Evolutionary conservation across 1,284 basidiomycete species (phyloP), one percentile per base, ranked within the genome.

Genomic region (Filobasidium uniguttulatum): DNA sequence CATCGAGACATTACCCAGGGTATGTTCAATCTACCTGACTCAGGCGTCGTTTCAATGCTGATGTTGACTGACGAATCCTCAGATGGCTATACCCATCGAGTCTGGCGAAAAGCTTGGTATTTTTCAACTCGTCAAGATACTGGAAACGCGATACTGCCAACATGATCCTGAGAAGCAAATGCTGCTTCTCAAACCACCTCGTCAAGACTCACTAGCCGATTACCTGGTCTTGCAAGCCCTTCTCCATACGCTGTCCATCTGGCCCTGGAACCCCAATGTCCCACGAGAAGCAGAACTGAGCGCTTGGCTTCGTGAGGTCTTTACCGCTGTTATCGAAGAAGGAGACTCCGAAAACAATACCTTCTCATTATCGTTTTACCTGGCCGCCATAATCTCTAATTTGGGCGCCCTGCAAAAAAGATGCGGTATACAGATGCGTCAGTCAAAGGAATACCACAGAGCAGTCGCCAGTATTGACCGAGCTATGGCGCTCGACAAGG

Each of bases 111-210:
- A 43, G 23, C 40, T 98, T 48, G 94, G 94, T 3, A 75, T 96
- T 14, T 98, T 97, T 70, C 88, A 94, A 62, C 77, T 98, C 25
- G 83, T 96, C 73, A 97, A 96, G 71, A 77, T 98, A 26, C 96
- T 94, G 71, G 70, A 73, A 37, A 75, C 86, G n/a, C 78, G 83
- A 40, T 90, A 85, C 66, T 97, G 91, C 64, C 87, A 91, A 62
- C 83, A 88, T 14, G 83, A 85, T 1, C 80, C 83, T 61, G 79
- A 83, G 52, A 71, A 75, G 17, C 80, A 79, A 50, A 79, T 82
- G 59, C 86, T 90, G 62, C 74, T 89, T 3, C 86, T 90, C 64
- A 75, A 73, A 15, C 14, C 26, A 15, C 40, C 40, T 8, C 23
- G 8, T 15, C 40, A 43, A 19, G 25, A 31, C 14, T 22, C 96